Base-by-base conservation (phyloP, 306 rosid species). In the Begonia fuchsioides region DNA sequence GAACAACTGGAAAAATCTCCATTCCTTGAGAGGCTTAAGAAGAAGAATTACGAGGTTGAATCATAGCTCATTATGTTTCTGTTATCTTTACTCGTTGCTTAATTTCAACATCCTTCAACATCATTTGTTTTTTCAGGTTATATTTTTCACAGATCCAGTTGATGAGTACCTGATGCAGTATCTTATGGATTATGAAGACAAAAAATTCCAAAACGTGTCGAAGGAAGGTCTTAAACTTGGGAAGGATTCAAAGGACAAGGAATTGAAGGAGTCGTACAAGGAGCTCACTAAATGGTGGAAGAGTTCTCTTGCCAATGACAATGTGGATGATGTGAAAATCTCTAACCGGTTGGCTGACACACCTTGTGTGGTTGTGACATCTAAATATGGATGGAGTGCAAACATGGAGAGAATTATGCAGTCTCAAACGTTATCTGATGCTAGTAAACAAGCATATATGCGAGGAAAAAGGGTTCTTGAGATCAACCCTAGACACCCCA, bases 151-250 rank as follows among this genome's bases (percentile, higher is more conserved):
- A 0, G 98, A 92, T 58, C 96, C 98, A 8, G 96, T 92, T 62
- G 98, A 92, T 55, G 98, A 92, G 48, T 92, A 92, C 76, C 66
- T 92, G 81, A 92, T 92, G 98, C 98, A 92, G 70, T 92, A 92
- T 68, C 68, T 92, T 76, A 92, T 92, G 98, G 98, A 92, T 63
- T 92, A 92, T 43, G 98, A 85, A 66, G 98, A 92, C 72, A 82
- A 79, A 18, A 92, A 92, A 56, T 92, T 92, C 82, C 98, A 92
- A 68, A 92, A 92, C 44, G 98, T 92, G 55, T 92, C 98, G 35
- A 92, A 92, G 78, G 98, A 92, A 77, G 98, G 98, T 47, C 71
- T 92, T 73, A 92, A 92, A 71, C 87, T 92, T 12, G 98, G 95
- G 5, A 92, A 92, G 77, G 93, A 73, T 63, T 59, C 94, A 0